A percentile compares a stretch with the other conserved stretches of the same genome.
Evolutionary conservation across 2,329 filamentous ascomycete genomes (phyloP).

Genomic region (Drechslerella coelobrocha): DNA sequence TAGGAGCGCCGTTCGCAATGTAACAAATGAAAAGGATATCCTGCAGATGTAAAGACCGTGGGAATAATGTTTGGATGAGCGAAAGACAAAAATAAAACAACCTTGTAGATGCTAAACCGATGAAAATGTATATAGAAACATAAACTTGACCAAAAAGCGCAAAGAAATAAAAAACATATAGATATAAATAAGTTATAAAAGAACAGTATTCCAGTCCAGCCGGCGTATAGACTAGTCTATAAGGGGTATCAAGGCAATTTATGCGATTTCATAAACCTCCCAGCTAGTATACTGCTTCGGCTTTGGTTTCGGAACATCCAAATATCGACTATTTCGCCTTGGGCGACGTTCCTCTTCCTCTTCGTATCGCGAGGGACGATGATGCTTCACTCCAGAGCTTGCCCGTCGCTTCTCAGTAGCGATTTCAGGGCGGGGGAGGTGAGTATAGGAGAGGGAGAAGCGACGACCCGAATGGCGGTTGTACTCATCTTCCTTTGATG

Average conservation of each 20-base stretch:
- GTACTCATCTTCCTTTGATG: constrained; percentile 30
- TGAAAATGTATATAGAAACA: constrained; percentile 10
- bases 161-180: constrained; percentile 8
- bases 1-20: constrained; percentile 43
- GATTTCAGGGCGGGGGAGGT: constrained; percentile 26
- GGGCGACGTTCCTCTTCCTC: constrained; percentile 36
- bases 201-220: constrained; percentile 31
- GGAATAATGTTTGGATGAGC: constrained; percentile 1
- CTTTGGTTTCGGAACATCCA: constrained; percentile 39
- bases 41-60: not conserved
- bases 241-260: constrained; percentile 8
- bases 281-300: constrained; percentile 46
- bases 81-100: not conserved
- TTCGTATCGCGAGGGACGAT: constrained; percentile 30
- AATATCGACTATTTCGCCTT: constrained; percentile 26
- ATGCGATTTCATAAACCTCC: constrained; percentile 48
- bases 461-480: constrained; percentile 21
- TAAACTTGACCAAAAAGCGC: not conserved
- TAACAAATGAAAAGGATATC: constrained; percentile 18
- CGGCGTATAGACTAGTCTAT: constrained; percentile 18
- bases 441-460: constrained; percentile 43
- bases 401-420: constrained; percentile 24
- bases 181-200: constrained; percentile 6
- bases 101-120: constrained; percentile 18
- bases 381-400: constrained; percentile 25